Evolutionary conservation across 768 basidiomycete species (phyloP).

Genomic region (Chlorophyllum brunneum): DNA sequence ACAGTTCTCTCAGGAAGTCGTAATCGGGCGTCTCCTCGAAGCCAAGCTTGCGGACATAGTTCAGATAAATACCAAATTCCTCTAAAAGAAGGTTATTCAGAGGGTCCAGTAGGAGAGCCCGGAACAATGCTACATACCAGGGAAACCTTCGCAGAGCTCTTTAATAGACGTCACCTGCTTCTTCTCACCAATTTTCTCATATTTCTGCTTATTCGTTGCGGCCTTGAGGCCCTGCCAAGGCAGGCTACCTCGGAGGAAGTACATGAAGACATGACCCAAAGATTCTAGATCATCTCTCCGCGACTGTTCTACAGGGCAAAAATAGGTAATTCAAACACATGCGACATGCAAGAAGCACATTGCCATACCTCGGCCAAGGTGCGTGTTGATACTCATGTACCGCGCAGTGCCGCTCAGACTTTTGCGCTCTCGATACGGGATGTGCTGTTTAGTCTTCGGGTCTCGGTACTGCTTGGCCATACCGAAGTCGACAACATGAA

Average conservation of each 20-base stretch:
- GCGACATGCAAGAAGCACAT: slow-evolving; percentile 9
- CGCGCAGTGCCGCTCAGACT: slow-evolving; percentile 95
- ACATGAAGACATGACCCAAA: slow-evolving; percentile 99
- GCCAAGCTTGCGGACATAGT: slow-evolving; percentile 98
- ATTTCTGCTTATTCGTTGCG: slow-evolving; percentile 99
- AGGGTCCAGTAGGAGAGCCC: slow-evolving; percentile 4
- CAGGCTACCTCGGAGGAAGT: slow-evolving; percentile 93
- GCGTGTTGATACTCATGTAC: slow-evolving; percentile 99
- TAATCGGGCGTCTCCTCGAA: slow-evolving; percentile 99
- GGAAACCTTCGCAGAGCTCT: slow-evolving; percentile 94
- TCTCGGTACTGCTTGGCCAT: slow-evolving; percentile 99
- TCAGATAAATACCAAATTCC: slow-evolving; percentile 97
- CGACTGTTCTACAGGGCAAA: slow-evolving; percentile 64
- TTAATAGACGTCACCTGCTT: slow-evolving; percentile 98
- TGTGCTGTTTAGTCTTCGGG: slow-evolving; percentile 99
- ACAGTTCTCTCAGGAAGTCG: slow-evolving; percentile 94
- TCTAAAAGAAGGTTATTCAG: slow-evolving; percentile 45
- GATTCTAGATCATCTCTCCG: slow-evolving; percentile 97
- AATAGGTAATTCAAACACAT: not conserved
- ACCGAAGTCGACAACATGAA: slow-evolving; percentile 97
- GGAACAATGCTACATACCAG: slow-evolving; percentile 50
- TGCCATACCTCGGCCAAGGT: slow-evolving; percentile 83
- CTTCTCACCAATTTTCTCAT: slow-evolving; percentile 99
- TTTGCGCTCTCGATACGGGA: slow-evolving; percentile 98
- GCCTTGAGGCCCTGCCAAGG: slow-evolving; percentile 99